phyloP scores from a whole-genome alignment of 2,329 filamentous ascomycete species.

The Arthrobotrys pseudoclavata region DNA sequence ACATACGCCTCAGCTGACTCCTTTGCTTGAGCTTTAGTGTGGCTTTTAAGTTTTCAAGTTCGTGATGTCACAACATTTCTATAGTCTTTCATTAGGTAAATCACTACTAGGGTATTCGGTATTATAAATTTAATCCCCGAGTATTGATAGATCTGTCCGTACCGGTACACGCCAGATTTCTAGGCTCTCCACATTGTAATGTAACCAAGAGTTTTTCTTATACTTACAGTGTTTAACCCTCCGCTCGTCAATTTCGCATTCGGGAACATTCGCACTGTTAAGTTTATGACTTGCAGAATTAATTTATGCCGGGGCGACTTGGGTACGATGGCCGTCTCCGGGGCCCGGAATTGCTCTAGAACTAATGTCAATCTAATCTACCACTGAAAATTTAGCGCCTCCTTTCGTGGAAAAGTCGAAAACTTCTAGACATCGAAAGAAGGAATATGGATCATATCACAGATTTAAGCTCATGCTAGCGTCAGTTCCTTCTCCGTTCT shows the following conservation, averaged over 20 bases:
- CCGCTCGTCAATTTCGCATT: not conserved
- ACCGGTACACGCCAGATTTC: not conserved
- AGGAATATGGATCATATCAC: slow-evolving; percentile 5
- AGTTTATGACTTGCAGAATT: slow-evolving; percentile 4
- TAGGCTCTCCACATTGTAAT: slow-evolving; percentile 3
- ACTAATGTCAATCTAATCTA: slow-evolving; percentile 12
- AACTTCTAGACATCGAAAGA: slow-evolving; percentile 11
- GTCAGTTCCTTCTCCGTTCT: slow-evolving; percentile 5
- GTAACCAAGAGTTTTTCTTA: not conserved
- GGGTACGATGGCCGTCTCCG: not conserved
- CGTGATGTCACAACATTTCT: slow-evolving; percentile 3
- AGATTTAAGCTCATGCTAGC: slow-evolving; percentile 18
- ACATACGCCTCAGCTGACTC: slow-evolving; percentile 3
- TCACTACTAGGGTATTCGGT: not conserved
- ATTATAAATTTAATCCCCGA: slow-evolving; percentile 6
- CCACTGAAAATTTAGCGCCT: not conserved
- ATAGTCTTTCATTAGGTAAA: not conserved
- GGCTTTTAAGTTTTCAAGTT: not conserved
- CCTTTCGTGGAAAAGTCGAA: not conserved
- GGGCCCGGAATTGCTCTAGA: not conserved
- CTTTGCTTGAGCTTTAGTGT: not conserved
- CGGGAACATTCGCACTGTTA: not conserved
- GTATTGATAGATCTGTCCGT: not conserved
- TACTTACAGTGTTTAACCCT: not conserved
- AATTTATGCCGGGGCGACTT: slow-evolving; percentile 5